Conservation (phyloP, 2,329 filamentous ascomycete species). For the Cytospora leucostoma region DNA sequence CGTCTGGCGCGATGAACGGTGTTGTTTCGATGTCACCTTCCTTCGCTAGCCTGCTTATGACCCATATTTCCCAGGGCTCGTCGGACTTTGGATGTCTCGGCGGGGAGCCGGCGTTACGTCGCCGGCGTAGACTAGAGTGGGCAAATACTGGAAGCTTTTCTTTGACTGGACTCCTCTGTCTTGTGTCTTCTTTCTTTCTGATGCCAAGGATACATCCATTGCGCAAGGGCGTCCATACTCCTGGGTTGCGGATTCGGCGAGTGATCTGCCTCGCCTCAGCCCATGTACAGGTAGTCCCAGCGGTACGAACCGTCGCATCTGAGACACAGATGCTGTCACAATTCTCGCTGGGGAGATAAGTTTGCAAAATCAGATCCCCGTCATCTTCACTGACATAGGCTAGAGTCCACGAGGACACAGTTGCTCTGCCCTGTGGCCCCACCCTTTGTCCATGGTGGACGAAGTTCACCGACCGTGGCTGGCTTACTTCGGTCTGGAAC, state of each 20-base stretch:
- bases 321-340: constrained; percentile 60
- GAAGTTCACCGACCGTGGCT: constrained; percentile 60
- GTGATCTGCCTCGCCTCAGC: constrained; percentile 51
- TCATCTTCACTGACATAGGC: constrained; percentile 62
- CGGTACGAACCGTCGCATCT: constrained; percentile 42
- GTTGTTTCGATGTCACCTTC: constrained; percentile 48
- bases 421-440: constrained; percentile 56
- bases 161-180: constrained; percentile 28
- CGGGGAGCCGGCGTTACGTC: constrained; percentile 14
- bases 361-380: constrained; percentile 65
- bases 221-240: constrained; percentile 63
- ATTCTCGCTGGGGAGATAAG: constrained; percentile 57
- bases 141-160: constrained; percentile 26
- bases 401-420: constrained; percentile 64
- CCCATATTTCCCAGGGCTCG: constrained; percentile 58
- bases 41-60: constrained; percentile 48
- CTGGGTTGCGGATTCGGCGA: constrained; percentile 61
- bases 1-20: constrained; percentile 44
- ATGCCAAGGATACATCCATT: constrained; percentile 66
- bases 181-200: constrained; percentile 45
- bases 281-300: constrained; percentile 53
- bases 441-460: constrained; percentile 55
- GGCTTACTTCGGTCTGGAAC: constrained; percentile 60
- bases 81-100: constrained; percentile 23
- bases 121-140: constrained; percentile 27